These are phyloP conservation scores for Pythium graminicola DNA, from an alignment of 352 stramenopile species.

Conservation along the genomic window DNA sequence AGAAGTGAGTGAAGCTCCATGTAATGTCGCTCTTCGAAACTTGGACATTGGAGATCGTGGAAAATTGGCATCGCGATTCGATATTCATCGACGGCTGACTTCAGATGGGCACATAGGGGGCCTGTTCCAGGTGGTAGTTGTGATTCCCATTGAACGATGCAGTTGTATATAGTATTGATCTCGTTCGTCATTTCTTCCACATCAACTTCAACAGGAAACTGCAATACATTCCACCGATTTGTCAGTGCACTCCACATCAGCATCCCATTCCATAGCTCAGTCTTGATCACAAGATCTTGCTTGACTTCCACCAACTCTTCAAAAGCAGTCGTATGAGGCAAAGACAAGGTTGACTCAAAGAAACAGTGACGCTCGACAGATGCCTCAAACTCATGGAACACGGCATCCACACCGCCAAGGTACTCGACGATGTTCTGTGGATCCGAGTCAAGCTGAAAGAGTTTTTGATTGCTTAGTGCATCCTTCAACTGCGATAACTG, in stretches of 20 bases:
- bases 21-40: conserved; percentile 65
- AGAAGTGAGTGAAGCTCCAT: conserved; percentile 50
- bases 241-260: conserved; percentile 53
- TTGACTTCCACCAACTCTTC: conserved; percentile 71
- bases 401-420: conserved; percentile 30
- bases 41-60: conserved; percentile 43
- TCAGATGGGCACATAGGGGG: conserved; percentile 51
- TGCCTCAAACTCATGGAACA: conserved; percentile 30
- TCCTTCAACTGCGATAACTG: conserved; percentile 30
- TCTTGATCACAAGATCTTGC: conserved; percentile 71
- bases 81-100: conserved; percentile 76
- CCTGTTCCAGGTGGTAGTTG: conserved; percentile 40
- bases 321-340: conserved; percentile 64
- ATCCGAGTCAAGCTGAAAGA: conserved; percentile 48
- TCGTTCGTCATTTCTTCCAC: conserved; percentile 56
- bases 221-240: conserved; percentile 38
- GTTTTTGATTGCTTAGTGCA: conserved; percentile 27
- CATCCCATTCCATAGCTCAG: conserved; percentile 69
- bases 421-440: conserved; percentile 44
- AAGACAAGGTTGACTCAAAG: conserved; percentile 47
- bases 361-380: conserved; percentile 36
- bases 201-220: conserved; percentile 66
- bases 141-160: conserved; percentile 48
- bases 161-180: conserved; percentile 49
- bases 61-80: conserved; percentile 72